phyloP scores from a whole-genome alignment of 495 filamentous ascomycete species.

The Lichenothelia convexa region DNA sequence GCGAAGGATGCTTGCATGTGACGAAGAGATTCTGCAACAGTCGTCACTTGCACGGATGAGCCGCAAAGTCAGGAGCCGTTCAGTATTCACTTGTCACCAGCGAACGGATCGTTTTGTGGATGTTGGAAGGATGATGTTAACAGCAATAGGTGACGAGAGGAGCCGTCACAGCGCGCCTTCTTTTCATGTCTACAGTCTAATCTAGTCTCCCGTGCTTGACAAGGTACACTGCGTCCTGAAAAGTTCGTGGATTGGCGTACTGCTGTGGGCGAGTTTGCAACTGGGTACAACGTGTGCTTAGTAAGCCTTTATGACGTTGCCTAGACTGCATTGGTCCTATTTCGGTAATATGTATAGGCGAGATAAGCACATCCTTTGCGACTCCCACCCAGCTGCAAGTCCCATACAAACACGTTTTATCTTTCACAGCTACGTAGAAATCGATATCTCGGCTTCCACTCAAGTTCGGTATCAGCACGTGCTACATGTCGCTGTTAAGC shows the following conservation, averaged over 20 bases:
- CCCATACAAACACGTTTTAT: background rate
- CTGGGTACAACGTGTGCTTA: background rate
- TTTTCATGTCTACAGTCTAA: background rate
- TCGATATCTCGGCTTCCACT: background rate
- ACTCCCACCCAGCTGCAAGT: background rate
- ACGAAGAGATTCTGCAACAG: background rate
- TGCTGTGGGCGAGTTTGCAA: background rate
- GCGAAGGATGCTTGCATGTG: background rate
- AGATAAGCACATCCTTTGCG: background rate
- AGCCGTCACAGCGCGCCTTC: background rate
- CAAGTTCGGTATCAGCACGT: too few species aligned
- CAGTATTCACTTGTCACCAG: too few species aligned
- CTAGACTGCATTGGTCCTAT: background rate
- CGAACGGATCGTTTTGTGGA: background rate
- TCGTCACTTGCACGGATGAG: background rate
- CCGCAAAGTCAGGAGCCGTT: background rate
- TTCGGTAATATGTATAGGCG: background rate
- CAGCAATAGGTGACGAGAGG: background rate
- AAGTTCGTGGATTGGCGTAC: background rate
- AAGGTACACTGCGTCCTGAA: background rate
- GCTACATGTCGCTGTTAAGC: too few species aligned
- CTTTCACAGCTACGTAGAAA: too few species aligned
- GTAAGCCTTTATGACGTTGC: background rate
- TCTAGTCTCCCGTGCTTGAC: background rate
- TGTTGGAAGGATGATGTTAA: background rate